These are phyloP conservation scores for Blastobotrys buckinghamii DNA, from an alignment of 1,139 yeast species.

Conservation along the genomic window DNA sequence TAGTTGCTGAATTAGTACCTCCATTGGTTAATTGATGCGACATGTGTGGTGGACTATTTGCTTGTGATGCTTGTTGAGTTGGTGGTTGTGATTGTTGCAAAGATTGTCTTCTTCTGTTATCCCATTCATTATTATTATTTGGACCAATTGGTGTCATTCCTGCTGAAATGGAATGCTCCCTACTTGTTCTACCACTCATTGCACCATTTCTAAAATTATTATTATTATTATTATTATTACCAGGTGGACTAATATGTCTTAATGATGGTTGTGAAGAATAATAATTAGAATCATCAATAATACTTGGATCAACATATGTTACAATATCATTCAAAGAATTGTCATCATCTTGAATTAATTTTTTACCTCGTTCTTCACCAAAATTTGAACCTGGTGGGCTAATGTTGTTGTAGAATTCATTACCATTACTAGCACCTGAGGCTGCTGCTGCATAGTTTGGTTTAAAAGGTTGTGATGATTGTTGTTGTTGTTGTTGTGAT, in stretches of 20 bases:
- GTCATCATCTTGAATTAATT: conserved; percentile 8
- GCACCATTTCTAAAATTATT: neutral
- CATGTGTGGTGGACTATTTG: neutral
- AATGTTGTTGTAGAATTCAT: neutral
- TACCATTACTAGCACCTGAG: neutral
- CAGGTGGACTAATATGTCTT: neutral
- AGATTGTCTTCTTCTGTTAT: neutral
- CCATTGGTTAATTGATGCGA: neutral
- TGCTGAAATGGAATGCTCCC: conserved; percentile 4
- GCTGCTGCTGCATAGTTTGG: conserved; percentile 4
- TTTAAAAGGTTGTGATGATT: conserved; percentile 1
- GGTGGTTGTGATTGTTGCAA: conserved; percentile 12
- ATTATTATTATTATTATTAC: neutral
- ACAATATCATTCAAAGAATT: conserved; percentile 2
- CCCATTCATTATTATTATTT: conserved; percentile 1
- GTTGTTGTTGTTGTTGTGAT: neutral
- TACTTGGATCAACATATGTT: neutral
- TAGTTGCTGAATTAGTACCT: neutral
- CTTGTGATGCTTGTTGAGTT: conserved; percentile 3
- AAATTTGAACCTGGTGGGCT: conserved; percentile 25
- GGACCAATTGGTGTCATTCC: conserved; percentile 4
- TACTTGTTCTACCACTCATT: neutral
- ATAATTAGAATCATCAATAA: neutral
- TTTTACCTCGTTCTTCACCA: conserved; percentile 3
- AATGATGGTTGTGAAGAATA: neutral